Evolutionary conservation across 176 grass and related monocot species (phyloP), one percentile per base, ranked within the genome.

Genomic region (Paspalum notatum): DNA sequence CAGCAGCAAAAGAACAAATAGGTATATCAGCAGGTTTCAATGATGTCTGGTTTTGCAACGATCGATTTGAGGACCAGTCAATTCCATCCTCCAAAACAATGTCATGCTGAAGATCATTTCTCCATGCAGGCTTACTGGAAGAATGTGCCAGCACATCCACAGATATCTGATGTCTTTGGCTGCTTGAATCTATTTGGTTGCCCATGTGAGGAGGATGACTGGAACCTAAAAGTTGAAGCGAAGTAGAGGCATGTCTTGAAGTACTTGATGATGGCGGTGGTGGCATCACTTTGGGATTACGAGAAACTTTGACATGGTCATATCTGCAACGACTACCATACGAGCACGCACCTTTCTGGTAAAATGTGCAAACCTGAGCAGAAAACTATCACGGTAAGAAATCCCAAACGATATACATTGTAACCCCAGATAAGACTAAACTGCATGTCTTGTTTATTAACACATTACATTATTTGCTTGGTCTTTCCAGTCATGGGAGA

Each of bases 1-100:
- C 96, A 83, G 95, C 95, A 95, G 92, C 90, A 91, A 93, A 93
- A 50, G 92, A 95, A 80, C 96, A 99, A 75, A 99, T 95, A 37
- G 92, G 88, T 45, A 85, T 49, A 67, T 99, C 89, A 62, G 80
- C 71, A 71, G 73, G 75, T 65, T 55, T 85, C 67, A 86, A 43
- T 66, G 76, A 44, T 46, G 69, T 44, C 46, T 83, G 77, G 46
- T 66, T 70, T 72, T 78, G 71, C 42, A 44, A 60, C 58, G 27
- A 67, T 85, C 0, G 72, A 71, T 58, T 82, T 32, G 64, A 72
- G 16, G 78, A 76, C 87, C 83, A 89, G 50, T 72, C 80, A 67
- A 61, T 86, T 46, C 49, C 80, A 87, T 85, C 80, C 49, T 89
- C 81, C 61, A 58, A 46, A 41, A 67, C 22, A 27, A 44, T 66